Base-by-base conservation (phyloP, 2,329 filamentous ascomycete genomes). In the Lachnellula suecica region DNA sequence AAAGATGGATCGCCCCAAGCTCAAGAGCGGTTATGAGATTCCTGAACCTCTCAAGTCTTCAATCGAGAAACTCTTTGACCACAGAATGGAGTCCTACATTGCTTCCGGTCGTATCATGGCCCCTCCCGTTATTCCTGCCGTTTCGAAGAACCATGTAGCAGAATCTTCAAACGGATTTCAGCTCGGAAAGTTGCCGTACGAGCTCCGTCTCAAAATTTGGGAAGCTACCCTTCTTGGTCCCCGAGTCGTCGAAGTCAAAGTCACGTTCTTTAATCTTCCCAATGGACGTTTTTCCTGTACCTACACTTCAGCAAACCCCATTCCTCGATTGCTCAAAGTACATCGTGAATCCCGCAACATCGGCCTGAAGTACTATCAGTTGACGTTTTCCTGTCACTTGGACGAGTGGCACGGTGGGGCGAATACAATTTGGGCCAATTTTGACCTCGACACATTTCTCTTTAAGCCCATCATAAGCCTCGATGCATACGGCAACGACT, bases 61-160 rank as follows among this genome's bases (percentile, higher is more conserved):
- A 1, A 40, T 40, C 35, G 3, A 11, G 17, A 40, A 11, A 2
- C 9, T 34, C 2, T 2, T 34, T n/a, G 13, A 3, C 13, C 11
- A 15, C 1, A 1, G 7, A n/a, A 2, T 34, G 4, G 8, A 34
- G 9, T 2, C 2, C 13, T 1, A n/a, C n/a, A 7, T 34, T 4
- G 11, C 2, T 3, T 9, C 19, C 17, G 17, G 35, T 17, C 9
- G 4, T 9, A 7, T 20, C 9, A 1, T 40, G 17, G 4, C 35
- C 20, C 4, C 35, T 40, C 19, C 35, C 4, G 17, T 8, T 2
- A 4, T 3, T 17, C 17, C 35, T 17, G 15, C 17, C 2, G 4
- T 20, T 17, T 17, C 8, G 7, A 17, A 38, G 35, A 20, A 17
- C 35, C 10, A 10, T 17, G 3, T 9, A 9, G 10, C 17, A 17